These are phyloP conservation scores for Aristolochia fimbriata DNA, from an alignment of 164 flowering plant species.

Conservation along the genomic window DNA sequence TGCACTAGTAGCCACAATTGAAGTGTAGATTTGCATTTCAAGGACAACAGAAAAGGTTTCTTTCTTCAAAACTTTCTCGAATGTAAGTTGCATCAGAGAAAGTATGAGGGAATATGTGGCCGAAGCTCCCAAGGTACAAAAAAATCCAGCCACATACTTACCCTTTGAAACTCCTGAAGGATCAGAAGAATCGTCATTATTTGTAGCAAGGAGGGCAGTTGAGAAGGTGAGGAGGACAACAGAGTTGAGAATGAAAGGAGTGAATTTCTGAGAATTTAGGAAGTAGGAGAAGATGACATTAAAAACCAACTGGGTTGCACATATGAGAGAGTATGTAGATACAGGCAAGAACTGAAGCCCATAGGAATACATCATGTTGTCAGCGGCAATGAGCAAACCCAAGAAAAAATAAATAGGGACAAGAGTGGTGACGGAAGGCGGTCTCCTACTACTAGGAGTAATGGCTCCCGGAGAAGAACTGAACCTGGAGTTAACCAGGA, in stretches of 20 bases:
- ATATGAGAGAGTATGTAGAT: slow-evolving; percentile 29
- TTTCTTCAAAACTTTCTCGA: slow-evolving; percentile 22
- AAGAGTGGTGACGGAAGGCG: slow-evolving; percentile 1
- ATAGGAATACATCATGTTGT: slow-evolving; percentile 24
- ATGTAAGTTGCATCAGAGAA: slow-evolving; percentile 23
- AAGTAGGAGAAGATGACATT: slow-evolving; percentile 25
- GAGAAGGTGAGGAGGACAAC: slow-evolving; percentile 24
- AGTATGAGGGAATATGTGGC: slow-evolving; percentile 22
- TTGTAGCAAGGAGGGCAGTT: slow-evolving; percentile 18
- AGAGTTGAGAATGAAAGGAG: slow-evolving; percentile 23
- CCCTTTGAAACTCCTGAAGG: slow-evolving; percentile 11
- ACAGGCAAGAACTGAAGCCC: slow-evolving; percentile 28
- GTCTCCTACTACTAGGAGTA: not conserved
- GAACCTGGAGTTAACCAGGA: slow-evolving; percentile 4
- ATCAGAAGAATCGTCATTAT: slow-evolving; percentile 4
- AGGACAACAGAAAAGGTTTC: slow-evolving; percentile 13
- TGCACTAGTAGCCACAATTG: slow-evolving; percentile 15
- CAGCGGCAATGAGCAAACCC: slow-evolving; percentile 21
- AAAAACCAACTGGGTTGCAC: slow-evolving; percentile 27
- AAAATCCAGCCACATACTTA: slow-evolving; percentile 18
- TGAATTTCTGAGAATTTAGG: slow-evolving; percentile 29
- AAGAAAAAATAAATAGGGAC: slow-evolving; percentile 16
- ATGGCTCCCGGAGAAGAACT: not conserved
- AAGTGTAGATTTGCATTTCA: slow-evolving; percentile 15
- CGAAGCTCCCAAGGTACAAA: slow-evolving; percentile 27